phyloP scores from a whole-genome alignment of 2,329 filamentous ascomycete genomes.

The Microcera coccophila region DNA sequence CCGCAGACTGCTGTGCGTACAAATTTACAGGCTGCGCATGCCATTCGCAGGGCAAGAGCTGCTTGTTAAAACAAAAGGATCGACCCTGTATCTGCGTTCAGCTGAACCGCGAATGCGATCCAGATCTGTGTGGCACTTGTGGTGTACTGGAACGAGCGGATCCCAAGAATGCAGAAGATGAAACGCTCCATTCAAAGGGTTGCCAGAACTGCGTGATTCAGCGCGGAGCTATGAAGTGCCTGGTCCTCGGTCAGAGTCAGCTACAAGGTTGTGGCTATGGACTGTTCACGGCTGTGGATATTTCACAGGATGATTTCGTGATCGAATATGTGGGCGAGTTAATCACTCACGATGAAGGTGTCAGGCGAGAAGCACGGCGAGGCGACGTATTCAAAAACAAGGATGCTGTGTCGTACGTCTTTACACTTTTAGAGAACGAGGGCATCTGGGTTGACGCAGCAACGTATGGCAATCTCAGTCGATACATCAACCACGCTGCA shows the following conservation, averaged over 20 bases:
- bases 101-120: conserved; percentile 76
- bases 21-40: conserved; percentile 68
- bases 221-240: conserved; percentile 59
- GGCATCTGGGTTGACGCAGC: conserved; percentile 70
- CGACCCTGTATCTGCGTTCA: conserved; percentile 65
- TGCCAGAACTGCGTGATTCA: conserved; percentile 74
- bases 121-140: conserved; percentile 67
- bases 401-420: conserved; percentile 61
- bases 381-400: conserved; percentile 55
- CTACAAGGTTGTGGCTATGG: conserved; percentile 69
- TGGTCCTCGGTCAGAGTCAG: conserved; percentile 66
- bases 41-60: conserved; percentile 55
- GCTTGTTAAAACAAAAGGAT: conserved; percentile 53
- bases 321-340: conserved; percentile 80
- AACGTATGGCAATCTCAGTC: conserved; percentile 72
- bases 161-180: conserved; percentile 60
- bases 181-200: conserved; percentile 51
- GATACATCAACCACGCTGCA: conserved; percentile 77
- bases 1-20: conserved; percentile 54
- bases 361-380: conserved; percentile 60
- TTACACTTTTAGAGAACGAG: conserved; percentile 56
- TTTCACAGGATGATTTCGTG: conserved; percentile 66
- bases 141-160: conserved; percentile 67
- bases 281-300: conserved; percentile 66
- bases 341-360: conserved; percentile 65